Evolutionary conservation across 2,329 filamentous ascomycete genomes (phyloP).

Genomic region (Ceratocystis destructans): DNA sequence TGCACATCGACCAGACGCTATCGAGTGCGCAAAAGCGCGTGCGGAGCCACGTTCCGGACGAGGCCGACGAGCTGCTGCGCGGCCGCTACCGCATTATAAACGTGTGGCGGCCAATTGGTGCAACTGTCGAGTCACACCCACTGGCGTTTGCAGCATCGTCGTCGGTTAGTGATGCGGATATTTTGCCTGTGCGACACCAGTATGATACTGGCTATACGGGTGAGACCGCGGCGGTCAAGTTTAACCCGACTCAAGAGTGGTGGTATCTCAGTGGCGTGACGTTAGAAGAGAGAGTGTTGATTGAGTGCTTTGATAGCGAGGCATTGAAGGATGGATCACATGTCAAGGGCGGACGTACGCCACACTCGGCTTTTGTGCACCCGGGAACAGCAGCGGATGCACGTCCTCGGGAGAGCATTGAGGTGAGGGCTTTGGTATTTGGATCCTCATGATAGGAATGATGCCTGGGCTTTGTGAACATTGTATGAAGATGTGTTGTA

Average conservation of each 20-base stretch:
- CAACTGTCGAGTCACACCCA: constrained; percentile 51
- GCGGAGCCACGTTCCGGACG: constrained; percentile 45
- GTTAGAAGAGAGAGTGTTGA: constrained; percentile 54
- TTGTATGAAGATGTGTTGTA: neutral
- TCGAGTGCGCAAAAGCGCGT: constrained; percentile 54
- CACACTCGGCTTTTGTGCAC: constrained; percentile 71
- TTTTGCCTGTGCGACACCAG: constrained; percentile 59
- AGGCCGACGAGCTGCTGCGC: constrained; percentile 49
- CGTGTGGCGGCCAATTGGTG: constrained; percentile 60
- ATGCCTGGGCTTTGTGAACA: neutral
- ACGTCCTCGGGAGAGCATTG: constrained; percentile 70
- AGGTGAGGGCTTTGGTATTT: constrained; percentile 77
- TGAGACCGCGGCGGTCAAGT: constrained; percentile 56
- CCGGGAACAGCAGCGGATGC: constrained; percentile 56
- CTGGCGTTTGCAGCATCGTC: constrained; percentile 55
- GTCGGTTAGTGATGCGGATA: constrained; percentile 45
- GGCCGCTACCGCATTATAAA: constrained; percentile 74
- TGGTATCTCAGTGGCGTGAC: constrained; percentile 70
- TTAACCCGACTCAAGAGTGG: constrained; percentile 54
- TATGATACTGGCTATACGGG: constrained; percentile 54
- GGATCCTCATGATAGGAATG: constrained; percentile 28
- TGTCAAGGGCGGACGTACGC: constrained; percentile 42
- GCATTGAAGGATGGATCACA: constrained; percentile 34
- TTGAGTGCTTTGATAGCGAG: constrained; percentile 63
- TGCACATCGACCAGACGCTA: constrained; percentile 74